These are phyloP conservation scores for Pyricularia sp. DNA, from an alignment of 2,329 filamentous ascomycete genomes.

Conservation along the genomic window DNA sequence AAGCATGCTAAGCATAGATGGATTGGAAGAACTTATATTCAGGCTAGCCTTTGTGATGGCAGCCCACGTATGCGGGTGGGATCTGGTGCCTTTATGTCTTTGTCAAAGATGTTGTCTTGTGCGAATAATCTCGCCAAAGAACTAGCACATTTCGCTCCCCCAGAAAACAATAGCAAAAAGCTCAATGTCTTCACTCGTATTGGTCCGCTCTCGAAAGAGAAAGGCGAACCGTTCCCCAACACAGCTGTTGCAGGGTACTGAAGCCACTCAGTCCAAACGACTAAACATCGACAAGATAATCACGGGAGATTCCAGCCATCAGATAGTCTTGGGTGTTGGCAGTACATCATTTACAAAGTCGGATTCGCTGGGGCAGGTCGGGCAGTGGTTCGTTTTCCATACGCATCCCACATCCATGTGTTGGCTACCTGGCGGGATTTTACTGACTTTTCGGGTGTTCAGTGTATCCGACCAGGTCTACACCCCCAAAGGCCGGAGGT, in stretches of 20 bases:
- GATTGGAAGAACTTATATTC: not conserved
- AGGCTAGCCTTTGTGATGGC: not conserved
- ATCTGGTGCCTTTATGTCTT: not conserved
- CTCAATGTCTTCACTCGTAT: not conserved
- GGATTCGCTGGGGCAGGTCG: not conserved
- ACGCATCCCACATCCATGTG: not conserved
- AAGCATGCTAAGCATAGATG: too few relatives aligned
- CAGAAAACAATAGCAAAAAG: not conserved
- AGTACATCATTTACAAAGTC: not conserved
- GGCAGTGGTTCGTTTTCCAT: not conserved
- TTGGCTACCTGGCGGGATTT: not conserved
- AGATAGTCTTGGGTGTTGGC: not conserved
- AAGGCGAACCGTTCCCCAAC: not conserved
- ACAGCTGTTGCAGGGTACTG: not conserved
- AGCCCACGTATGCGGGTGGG: not conserved
- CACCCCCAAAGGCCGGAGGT: not conserved
- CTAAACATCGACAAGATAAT: not conserved
- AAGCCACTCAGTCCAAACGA: not conserved
- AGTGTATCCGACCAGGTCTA: constrained; percentile 3
- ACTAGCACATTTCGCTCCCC: not conserved
- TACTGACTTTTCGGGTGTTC: not conserved
- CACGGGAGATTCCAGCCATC: not conserved
- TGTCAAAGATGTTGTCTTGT: not conserved
- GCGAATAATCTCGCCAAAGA: not conserved
- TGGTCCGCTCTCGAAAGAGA: not conserved